Evolutionary conservation across 2,329 filamentous ascomycete species (phyloP).

Genomic region (Diatrype stigma): DNA sequence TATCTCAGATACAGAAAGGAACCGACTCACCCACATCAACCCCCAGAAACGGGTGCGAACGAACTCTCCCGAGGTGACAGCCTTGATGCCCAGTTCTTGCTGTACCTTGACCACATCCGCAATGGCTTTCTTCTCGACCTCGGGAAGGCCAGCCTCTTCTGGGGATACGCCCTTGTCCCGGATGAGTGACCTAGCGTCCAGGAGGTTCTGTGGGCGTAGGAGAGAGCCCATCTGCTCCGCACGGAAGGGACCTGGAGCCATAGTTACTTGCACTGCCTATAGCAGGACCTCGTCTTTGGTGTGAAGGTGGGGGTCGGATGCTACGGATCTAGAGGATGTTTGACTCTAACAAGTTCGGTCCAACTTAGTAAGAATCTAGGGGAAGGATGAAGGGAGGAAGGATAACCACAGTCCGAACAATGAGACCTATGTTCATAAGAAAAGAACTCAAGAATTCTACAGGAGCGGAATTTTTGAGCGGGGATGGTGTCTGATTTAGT

Average conservation of each 20-base stretch:
- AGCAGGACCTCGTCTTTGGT: too few relatives aligned
- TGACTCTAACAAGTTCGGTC: too few relatives aligned
- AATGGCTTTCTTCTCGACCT: constrained; percentile 62
- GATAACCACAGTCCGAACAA: too few relatives aligned
- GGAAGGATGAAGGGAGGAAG: too few relatives aligned
- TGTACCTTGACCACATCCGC: constrained; percentile 65
- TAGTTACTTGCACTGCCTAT: constrained; percentile 2
- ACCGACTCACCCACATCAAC: constrained; percentile 37
- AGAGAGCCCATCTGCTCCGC: constrained; percentile 74
- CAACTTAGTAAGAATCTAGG: background rate
- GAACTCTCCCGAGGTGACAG: constrained; percentile 70
- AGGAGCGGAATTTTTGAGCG: background rate
- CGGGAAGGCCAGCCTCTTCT: constrained; percentile 51
- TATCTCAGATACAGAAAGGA: background rate
- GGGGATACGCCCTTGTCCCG: constrained; percentile 52
- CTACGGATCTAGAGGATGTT: too few relatives aligned
- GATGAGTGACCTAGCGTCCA: constrained; percentile 56
- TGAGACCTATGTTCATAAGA: too few relatives aligned
- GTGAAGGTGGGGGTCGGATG: too few relatives aligned
- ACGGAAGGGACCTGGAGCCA: constrained; percentile 58
- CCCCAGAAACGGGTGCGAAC: constrained; percentile 50
- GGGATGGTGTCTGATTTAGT: background rate
- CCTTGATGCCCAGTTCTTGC: constrained; percentile 60
- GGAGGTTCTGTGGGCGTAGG: constrained; percentile 62
- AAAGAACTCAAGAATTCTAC: background rate